Percentiles rank a stretch among this genome's conserved stretches.
phyloP scores from a whole-genome alignment of 2,329 filamentous ascomycete species.

The Fusarium circinatum region DNA sequence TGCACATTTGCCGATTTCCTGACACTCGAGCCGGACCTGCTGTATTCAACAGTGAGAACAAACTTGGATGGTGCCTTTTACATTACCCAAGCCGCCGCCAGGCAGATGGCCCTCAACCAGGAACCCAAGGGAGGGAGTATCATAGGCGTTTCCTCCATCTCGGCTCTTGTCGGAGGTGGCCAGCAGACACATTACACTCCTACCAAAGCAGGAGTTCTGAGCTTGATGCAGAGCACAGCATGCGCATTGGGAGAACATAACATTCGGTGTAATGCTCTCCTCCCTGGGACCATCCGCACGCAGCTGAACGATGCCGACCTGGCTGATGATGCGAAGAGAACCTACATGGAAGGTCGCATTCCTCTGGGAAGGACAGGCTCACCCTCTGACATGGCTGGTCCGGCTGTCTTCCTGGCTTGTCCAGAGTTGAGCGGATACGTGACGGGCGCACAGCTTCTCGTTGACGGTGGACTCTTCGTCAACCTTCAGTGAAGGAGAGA shows the following conservation, averaged over 20 bases:
- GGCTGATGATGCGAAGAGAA: constrained; percentile 84
- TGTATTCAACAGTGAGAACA: constrained; percentile 76
- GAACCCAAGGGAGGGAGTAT: constrained; percentile 79
- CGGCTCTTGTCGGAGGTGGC: constrained; percentile 80
- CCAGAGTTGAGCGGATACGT: constrained; percentile 83
- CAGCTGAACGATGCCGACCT: constrained; percentile 87
- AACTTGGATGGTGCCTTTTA: constrained; percentile 93
- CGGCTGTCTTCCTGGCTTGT: constrained; percentile 85
- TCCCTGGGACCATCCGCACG: constrained; percentile 85
- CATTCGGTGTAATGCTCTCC: constrained; percentile 84
- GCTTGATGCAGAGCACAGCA: constrained; percentile 84
- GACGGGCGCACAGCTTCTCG: constrained; percentile 83
- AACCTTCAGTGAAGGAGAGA: constrained; percentile 74
- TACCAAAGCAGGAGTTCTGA: constrained; percentile 84
- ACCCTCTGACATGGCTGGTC: constrained; percentile 80
- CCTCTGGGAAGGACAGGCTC: constrained; percentile 79
- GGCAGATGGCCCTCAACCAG: constrained; percentile 77
- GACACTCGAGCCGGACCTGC: constrained; percentile 75
- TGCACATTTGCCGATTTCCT: constrained; percentile 91
- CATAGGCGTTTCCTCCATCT: constrained; percentile 79
- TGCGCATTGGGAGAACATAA: constrained; percentile 79
- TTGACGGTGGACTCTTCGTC: constrained; percentile 90
- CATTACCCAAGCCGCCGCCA: constrained; percentile 83
- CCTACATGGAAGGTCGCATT: constrained; percentile 81
- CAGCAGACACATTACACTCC: constrained; percentile 87